Evolutionary conservation across 176 grass and related monocot genomes (phyloP).

Genomic region (Ensete ventricosum): DNA sequence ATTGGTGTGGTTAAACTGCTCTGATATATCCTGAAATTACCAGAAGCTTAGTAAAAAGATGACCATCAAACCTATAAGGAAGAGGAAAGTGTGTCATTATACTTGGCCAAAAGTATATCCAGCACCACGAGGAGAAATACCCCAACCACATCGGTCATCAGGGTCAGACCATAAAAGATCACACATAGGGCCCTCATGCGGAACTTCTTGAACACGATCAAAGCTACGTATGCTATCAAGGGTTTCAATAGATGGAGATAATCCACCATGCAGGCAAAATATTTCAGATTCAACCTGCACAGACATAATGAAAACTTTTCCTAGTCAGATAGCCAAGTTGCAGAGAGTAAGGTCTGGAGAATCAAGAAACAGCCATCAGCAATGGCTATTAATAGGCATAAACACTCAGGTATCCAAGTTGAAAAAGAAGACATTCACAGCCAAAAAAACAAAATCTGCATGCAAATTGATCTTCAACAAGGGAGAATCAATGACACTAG

Average conservation of each 20-base stretch:
- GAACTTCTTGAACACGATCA: slow-evolving; percentile 62
- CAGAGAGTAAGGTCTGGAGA: not conserved
- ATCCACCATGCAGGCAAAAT: slow-evolving; percentile 61
- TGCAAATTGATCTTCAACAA: not conserved
- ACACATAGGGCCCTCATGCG: slow-evolving; percentile 63
- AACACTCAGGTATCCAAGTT: not conserved
- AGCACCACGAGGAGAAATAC: slow-evolving; percentile 61
- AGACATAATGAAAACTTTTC: not conserved
- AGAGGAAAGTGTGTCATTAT: not conserved
- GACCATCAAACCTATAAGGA: not conserved
- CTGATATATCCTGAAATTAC: slow-evolving; percentile 59
- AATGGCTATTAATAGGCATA: not conserved
- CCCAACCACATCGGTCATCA: slow-evolving; percentile 58
- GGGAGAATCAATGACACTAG: too few relatives aligned
- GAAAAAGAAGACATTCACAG: not conserved
- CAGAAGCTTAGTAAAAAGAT: not conserved
- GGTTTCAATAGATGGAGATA: slow-evolving; percentile 56
- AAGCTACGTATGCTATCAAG: slow-evolving; percentile 59
- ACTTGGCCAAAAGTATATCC: slow-evolving; percentile 74
- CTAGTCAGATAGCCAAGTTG: not conserved
- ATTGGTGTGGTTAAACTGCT: slow-evolving; percentile 69
- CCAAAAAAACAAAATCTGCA: not conserved
- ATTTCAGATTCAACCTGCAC: slow-evolving; percentile 59
- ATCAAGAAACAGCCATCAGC: not conserved
- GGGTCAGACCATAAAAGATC: slow-evolving; percentile 73